Conservation (phyloP, 2,329 filamentous ascomycete species). For the Aspergillus proliferans region DNA sequence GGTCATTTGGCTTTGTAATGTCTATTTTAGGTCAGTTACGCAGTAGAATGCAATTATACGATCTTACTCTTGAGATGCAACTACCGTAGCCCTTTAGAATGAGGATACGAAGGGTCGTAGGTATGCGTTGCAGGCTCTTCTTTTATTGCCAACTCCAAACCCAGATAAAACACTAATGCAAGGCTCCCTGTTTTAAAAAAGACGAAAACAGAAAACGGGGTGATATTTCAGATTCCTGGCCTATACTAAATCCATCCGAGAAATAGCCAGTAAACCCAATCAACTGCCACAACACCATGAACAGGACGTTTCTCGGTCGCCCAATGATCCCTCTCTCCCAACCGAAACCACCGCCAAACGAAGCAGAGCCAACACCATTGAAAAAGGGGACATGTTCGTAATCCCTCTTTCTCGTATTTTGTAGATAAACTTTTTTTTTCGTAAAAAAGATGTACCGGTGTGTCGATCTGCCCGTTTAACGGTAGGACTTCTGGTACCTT, state of each 20-base stretch:
- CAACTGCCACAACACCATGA: conserved; percentile 18
- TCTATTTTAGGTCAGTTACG: too few relatives aligned
- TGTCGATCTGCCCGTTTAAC: conserved; percentile 55
- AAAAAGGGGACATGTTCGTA: too few relatives aligned
- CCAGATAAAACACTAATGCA: not conserved
- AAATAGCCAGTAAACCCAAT: conserved; percentile 21
- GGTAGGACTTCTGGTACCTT: conserved; percentile 99
- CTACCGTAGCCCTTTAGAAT: too few relatives aligned
- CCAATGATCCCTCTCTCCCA: conserved; percentile 3
- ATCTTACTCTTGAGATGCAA: too few relatives aligned
- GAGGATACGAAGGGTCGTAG: too few relatives aligned
- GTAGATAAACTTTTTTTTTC: conserved; percentile 7
- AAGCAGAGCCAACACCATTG: conserved; percentile 8
- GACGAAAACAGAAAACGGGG: conserved; percentile 18
- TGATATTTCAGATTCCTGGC: conserved; percentile 28
- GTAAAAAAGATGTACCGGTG: conserved; percentile 1
- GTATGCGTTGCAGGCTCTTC: not conserved
- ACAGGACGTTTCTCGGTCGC: conserved; percentile 11
- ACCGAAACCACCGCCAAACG: not conserved
- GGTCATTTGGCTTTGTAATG: too few relatives aligned
- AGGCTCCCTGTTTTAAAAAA: not conserved
- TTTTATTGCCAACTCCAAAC: not conserved
- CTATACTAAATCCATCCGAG: conserved; percentile 24
- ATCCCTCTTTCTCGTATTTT: conserved; percentile 1
- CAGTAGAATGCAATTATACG: too few relatives aligned